A percentile compares a stretch with the other conserved stretches of the same genome.
Conservation (phyloP, 177 flowering plant genomes). For the Tripterygium wilfordii region DNA sequence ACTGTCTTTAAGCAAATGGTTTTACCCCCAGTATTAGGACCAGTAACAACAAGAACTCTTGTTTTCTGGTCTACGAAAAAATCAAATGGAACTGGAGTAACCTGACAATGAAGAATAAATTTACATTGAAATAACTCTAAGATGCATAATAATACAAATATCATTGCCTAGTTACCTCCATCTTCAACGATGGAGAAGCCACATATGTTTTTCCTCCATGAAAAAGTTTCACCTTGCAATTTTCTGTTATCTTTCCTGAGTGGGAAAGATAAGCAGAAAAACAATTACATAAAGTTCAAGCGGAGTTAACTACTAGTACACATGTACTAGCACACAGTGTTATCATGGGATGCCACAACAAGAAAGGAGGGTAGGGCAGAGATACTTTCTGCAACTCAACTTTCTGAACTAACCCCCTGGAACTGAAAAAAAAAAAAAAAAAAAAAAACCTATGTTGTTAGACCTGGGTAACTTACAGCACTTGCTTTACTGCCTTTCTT, state of each 20-base stretch:
- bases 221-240: conserved; percentile 30
- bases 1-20: conserved; percentile 87
- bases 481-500: conserved; percentile 51
- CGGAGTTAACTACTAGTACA: neutral
- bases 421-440: neutral
- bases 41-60: conserved; percentile 77
- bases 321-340: too few species aligned
- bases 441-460: neutral
- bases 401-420: neutral
- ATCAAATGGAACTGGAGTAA: conserved; percentile 77
- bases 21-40: conserved; percentile 97
- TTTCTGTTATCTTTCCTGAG: conserved; percentile 66
- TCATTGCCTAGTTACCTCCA: conserved; percentile 30
- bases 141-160: neutral
- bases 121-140: neutral
- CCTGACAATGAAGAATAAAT: conserved; percentile 35
- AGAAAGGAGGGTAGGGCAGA: too few species aligned
- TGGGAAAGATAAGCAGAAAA: conserved; percentile 1
- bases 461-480: conserved; percentile 45
- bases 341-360: too few species aligned
- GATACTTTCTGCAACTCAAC: too few species aligned
- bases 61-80: conserved; percentile 48
- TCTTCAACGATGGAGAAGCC: conserved; percentile 35
- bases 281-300: neutral
- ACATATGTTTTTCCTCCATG: conserved; percentile 27